Evolutionary conservation across 345 rosid genomes (phyloP).

Genomic region (Excoecaria cochinchinensis): DNA sequence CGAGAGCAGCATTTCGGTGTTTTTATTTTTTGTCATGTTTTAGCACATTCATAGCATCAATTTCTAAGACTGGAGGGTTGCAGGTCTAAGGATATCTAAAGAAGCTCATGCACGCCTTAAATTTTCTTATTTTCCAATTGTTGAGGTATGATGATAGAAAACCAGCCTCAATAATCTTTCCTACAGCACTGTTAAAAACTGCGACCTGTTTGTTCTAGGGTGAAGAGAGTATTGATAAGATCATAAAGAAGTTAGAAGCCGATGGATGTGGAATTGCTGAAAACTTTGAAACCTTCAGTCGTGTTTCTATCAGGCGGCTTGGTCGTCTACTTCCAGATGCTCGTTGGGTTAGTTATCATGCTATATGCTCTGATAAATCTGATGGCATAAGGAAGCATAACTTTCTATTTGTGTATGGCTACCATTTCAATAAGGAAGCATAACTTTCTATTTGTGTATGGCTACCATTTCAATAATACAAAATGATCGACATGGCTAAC

Average conservation of each 20-base stretch:
- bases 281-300: conserved; percentile 49
- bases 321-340: conserved; percentile 88
- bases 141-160: conserved; percentile 40
- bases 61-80: conserved; percentile 11
- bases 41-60: background rate
- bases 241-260: conserved; percentile 48
- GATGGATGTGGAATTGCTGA: conserved; percentile 45
- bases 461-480: too few species aligned
- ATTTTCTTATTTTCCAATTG: conserved; percentile 64
- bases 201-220: conserved; percentile 43
- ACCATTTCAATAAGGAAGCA: background rate
- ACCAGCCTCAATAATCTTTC: background rate
- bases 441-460: background rate
- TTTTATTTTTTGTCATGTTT: background rate
- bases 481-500: too few species aligned
- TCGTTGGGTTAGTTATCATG: conserved; percentile 58
- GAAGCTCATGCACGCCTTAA: conserved; percentile 70
- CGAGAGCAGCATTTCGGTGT: background rate
- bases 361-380: conserved; percentile 1
- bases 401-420: background rate
- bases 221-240: conserved; percentile 57
- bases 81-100: conserved; percentile 37
- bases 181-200: background rate
- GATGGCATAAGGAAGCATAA: background rate
- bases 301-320: conserved; percentile 64